These are phyloP conservation scores for Diaporthe longicolla DNA, from an alignment of 2,329 filamentous ascomycete species.

Conservation along the genomic window DNA sequence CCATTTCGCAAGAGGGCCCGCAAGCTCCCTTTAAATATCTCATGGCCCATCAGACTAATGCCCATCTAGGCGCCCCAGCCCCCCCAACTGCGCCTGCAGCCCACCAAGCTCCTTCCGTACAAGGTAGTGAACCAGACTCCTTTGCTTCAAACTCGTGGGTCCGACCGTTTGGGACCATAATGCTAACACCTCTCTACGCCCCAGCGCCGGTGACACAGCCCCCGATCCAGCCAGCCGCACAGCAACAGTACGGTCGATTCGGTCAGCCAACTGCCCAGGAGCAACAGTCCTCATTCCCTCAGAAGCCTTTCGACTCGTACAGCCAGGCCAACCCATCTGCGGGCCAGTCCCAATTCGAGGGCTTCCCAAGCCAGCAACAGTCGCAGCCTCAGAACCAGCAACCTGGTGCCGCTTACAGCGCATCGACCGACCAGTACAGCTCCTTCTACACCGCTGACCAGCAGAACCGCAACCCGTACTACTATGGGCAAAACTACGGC, in stretches of 20 bases:
- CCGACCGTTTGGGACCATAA: constrained; percentile 24
- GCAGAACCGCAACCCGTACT: constrained; percentile 80
- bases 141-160: constrained; percentile 30
- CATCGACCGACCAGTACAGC: constrained; percentile 83
- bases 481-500: constrained; percentile 75
- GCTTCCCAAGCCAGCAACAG: constrained; percentile 70
- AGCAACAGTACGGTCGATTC: constrained; percentile 80
- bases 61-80: constrained; percentile 42
- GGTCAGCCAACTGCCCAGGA: constrained; percentile 75
- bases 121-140: constrained; percentile 51
- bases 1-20: constrained; percentile 22
- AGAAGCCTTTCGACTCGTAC: constrained; percentile 91
- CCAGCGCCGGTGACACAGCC: constrained; percentile 64
- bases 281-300: constrained; percentile 66
- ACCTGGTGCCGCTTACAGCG: constrained; percentile 77
- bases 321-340: constrained; percentile 63
- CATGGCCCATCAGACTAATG: constrained; percentile 35
- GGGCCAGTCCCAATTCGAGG: constrained; percentile 71
- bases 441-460: constrained; percentile 87
- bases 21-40: constrained; percentile 1
- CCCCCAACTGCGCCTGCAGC: constrained; percentile 49
- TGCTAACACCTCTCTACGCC: constrained; percentile 50
- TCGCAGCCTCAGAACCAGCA: constrained; percentile 71
- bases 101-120: constrained; percentile 53
- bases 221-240: constrained; percentile 67